These are phyloP conservation scores for Diaporthe citri DNA, from an alignment of 2,329 filamentous ascomycete species.

Conservation along the genomic window DNA sequence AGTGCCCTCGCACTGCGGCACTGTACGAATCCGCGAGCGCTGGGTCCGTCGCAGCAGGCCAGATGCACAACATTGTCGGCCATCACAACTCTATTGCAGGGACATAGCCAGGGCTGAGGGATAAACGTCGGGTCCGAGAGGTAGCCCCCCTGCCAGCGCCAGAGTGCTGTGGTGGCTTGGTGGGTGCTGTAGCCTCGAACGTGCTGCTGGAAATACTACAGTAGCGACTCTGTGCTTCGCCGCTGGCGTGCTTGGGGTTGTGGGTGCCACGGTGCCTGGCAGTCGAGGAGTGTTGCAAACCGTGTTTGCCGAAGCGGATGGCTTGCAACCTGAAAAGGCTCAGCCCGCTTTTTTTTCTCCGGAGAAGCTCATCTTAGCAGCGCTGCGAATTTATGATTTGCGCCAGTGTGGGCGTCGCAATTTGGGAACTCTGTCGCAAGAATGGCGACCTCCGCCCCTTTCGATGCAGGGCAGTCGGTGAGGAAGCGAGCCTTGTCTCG, in stretches of 20 bases:
- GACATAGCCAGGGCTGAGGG: constrained; percentile 24
- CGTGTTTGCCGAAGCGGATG: constrained; percentile 44
- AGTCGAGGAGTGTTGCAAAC: constrained; percentile 41
- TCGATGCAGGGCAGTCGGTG: constrained; percentile 41
- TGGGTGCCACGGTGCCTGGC: constrained; percentile 30
- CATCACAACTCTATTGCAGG: constrained; percentile 25
- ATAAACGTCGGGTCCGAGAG: constrained; percentile 23
- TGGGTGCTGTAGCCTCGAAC: not conserved
- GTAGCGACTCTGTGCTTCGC: not conserved
- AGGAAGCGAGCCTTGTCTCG: constrained; percentile 47
- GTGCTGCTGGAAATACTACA: constrained; percentile 20
- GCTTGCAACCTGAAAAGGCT: constrained; percentile 35
- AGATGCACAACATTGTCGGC: constrained; percentile 37
- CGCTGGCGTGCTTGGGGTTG: constrained; percentile 13
- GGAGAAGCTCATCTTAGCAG: constrained; percentile 34
- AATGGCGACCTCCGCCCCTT: constrained; percentile 35
- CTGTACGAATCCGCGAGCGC: constrained; percentile 8
- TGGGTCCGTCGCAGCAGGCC: constrained; percentile 13
- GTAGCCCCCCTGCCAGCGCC: not conserved
- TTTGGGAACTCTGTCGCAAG: constrained; percentile 38
- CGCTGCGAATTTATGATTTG: constrained; percentile 36
- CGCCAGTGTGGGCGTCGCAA: constrained; percentile 34
- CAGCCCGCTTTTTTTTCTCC: constrained; percentile 34
- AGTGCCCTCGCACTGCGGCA: constrained; percentile 15
- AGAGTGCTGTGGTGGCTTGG: not conserved